phyloP scores from a whole-genome alignment of 805 yeast species.

The Saccharomyces eubayanus region DNA sequence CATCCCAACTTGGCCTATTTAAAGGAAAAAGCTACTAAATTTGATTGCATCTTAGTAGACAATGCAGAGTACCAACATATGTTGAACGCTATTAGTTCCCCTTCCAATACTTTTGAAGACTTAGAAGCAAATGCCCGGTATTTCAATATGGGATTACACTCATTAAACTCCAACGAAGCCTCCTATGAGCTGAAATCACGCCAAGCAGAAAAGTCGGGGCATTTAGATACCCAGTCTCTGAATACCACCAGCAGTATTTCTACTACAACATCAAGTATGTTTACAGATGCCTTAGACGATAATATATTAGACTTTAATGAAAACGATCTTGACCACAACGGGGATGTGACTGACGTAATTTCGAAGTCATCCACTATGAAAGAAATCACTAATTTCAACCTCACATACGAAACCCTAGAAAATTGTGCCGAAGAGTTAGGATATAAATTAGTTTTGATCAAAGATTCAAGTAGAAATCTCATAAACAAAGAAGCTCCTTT shows the following conservation, averaged over 20 bases:
- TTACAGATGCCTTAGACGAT: neutral
- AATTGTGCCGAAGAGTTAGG: constrained; percentile 11
- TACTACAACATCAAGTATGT: neutral
- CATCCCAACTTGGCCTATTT: neutral
- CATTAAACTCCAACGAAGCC: constrained; percentile 12
- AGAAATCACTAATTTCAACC: neutral
- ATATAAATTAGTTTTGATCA: constrained; percentile 8
- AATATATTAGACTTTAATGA: neutral
- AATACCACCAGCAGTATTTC: neutral
- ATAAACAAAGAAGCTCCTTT: neutral
- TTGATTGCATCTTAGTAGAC: neutral
- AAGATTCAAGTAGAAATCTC: neutral
- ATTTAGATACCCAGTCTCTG: constrained; percentile 15
- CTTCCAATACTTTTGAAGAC: constrained; percentile 22
- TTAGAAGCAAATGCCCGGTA: constrained; percentile 30
- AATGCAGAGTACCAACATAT: constrained; percentile 1
- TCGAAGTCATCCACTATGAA: constrained; percentile 9
- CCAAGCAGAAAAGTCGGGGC: constrained; percentile 1
- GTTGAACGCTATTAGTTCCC: neutral
- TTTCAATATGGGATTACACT: constrained; percentile 31
- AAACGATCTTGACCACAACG: constrained; percentile 1
- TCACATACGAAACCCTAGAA: constrained; percentile 6
- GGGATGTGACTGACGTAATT: neutral
- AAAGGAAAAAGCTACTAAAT: neutral
- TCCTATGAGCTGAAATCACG: neutral